Conservation (phyloP, 768 basidiomycete species). For the Filobasidium wieringae region DNA sequence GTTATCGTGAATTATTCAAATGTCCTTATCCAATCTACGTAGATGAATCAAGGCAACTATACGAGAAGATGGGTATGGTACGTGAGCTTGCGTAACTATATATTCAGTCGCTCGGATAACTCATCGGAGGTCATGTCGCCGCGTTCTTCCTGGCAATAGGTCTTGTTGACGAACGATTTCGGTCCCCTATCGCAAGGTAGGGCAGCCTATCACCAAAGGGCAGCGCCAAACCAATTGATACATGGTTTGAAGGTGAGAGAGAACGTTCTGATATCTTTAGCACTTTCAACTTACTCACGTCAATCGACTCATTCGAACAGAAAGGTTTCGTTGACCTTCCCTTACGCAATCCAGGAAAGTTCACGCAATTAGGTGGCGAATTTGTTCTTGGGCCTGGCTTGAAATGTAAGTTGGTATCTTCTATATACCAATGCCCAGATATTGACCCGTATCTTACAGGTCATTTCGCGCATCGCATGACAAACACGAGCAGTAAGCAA, state of each 20-base stretch:
- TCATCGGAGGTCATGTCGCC: slow-evolving; percentile 34
- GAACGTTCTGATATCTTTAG: no score
- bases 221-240: slow-evolving; percentile 31
- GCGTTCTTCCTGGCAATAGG: slow-evolving; percentile 31
- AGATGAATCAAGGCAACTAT: slow-evolving; percentile 30
- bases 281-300: neutral
- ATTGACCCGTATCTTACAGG: no score
- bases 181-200: slow-evolving; percentile 28
- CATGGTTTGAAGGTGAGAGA: slow-evolving; percentile 28
- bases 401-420: no score
- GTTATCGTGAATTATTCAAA: slow-evolving; percentile 33
- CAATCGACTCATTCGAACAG: slow-evolving; percentile 8
- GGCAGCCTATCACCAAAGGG: slow-evolving; percentile 31
- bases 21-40: slow-evolving; percentile 39
- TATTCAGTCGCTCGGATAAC: slow-evolving; percentile 36
- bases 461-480: slow-evolving; percentile 39
- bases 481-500: slow-evolving; percentile 30
- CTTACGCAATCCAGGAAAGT: slow-evolving; percentile 30
- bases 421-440: no score
- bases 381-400: slow-evolving; percentile 33
- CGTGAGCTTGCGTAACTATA: slow-evolving; percentile 14
- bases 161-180: slow-evolving; percentile 33
- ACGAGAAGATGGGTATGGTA: slow-evolving; percentile 34
- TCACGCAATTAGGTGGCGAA: slow-evolving; percentile 38
- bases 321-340: slow-evolving; percentile 35